phyloP scores from a whole-genome alignment of 805 yeast genomes.

The Scheffersomyces stipitis region DNA sequence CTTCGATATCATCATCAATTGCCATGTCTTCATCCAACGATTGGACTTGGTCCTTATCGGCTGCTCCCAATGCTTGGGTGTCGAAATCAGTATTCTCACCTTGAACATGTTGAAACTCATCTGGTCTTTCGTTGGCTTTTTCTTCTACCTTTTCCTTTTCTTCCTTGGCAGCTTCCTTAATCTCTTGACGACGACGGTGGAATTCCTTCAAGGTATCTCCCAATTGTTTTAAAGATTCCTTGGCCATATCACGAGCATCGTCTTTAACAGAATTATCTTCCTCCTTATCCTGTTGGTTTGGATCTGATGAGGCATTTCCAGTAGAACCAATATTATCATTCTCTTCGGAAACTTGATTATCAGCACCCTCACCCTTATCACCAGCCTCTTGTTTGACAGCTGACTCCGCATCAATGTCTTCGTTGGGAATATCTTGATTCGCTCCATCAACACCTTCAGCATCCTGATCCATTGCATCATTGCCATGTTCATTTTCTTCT shows the following conservation, averaged over 20 bases:
- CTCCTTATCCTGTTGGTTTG: constrained; percentile 41
- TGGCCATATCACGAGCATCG: constrained; percentile 63
- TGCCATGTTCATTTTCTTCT: constrained; percentile 32
- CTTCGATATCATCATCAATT: constrained; percentile 63
- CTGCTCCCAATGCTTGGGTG: constrained; percentile 92
- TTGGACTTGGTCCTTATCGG: constrained; percentile 76
- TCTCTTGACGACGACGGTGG: constrained; percentile 87
- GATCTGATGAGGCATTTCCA: constrained; percentile 47
- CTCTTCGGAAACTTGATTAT: constrained; percentile 53
- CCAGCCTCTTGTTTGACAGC: constrained; percentile 62
- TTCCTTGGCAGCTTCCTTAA: constrained; percentile 58
- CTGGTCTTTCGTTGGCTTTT: constrained; percentile 67
- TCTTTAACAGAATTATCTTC: constrained; percentile 44
- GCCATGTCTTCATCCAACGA: constrained; percentile 77
- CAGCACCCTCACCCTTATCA: constrained; percentile 62
- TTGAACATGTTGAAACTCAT: constrained; percentile 81
- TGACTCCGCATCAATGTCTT: constrained; percentile 53
- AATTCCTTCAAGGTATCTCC: constrained; percentile 92
- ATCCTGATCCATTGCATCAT: constrained; percentile 25
- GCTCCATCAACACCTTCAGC: constrained; percentile 59
- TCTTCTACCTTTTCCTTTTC: constrained; percentile 45
- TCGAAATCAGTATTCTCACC: constrained; percentile 76
- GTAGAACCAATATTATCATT: constrained; percentile 68
- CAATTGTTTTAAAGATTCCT: constrained; percentile 78
- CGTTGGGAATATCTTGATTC: constrained; percentile 37